Base-by-base conservation (phyloP, 2,329 filamentous ascomycete genomes). In the Beauveria australis region DNA sequence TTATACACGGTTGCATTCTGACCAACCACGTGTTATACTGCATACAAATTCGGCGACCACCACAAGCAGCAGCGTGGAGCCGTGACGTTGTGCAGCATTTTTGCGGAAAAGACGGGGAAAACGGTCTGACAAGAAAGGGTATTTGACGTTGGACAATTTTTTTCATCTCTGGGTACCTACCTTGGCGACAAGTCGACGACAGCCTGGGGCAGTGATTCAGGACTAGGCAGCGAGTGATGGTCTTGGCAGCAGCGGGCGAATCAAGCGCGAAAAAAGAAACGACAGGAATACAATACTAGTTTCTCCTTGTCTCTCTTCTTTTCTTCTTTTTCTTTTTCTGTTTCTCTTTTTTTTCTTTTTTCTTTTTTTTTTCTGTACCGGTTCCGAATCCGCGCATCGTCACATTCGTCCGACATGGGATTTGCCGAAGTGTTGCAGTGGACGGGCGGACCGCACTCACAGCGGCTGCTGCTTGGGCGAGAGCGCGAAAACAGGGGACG, bases 11-110 rank as follows among this genome's bases (percentile, higher is more conserved):
- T 41, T 60, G 19, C 41, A 53, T 60, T 60, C 49, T 60, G 57
- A 60, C 57, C 57, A 60, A 60, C 57, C 57, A 60, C 49, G 57
- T 60, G 57, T 60, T 60, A 53, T 60, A 60, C 57, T 53, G 49
- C 43, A 49, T 49, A 41, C 24, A 58, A 37, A 37, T 53, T 48
- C 46, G 28, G 49, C 57, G 49, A 53, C 26, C 10, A 48, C 30
- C 48, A 43, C 47, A 30, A 19, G 30, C 7, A 19, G 43, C 18
- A 14, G 28, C 46, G 46, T 58, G 46, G 55, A 51, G 33, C 22
- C 46, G 46, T 51, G 33, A 58, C 55, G 55, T 51, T 30, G 30
- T 5, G 55, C 55, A 58, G 16, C 30, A 41, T 10, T 33, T 46
- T 24, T 28, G 33, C 18, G 8, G 24, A 47, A 19, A 19, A 56